phyloP scores from a whole-genome alignment of 768 basidiomycete species.

The Lactarius tabidus region DNA sequence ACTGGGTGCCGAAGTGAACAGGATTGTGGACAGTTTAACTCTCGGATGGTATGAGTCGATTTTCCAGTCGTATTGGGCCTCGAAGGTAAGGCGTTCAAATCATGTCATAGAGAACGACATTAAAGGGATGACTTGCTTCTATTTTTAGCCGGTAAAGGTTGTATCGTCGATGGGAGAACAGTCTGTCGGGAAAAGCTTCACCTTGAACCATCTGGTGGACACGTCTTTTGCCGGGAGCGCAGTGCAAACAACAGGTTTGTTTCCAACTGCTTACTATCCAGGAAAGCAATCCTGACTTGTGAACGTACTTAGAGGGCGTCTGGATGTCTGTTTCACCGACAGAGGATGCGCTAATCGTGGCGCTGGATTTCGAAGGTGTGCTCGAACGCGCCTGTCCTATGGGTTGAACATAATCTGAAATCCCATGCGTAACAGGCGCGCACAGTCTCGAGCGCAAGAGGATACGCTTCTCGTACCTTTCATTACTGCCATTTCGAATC shows the following conservation, averaged over 20 bases:
- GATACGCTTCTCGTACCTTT: conserved; percentile 61
- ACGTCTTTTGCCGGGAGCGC: conserved; percentile 65
- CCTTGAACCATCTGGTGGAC: conserved; percentile 57
- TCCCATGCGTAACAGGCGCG: conserved; percentile 39
- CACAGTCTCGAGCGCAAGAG: conserved; percentile 66
- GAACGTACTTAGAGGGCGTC: conserved; percentile 43
- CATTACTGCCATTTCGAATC: conserved; percentile 61
- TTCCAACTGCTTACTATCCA: neutral
- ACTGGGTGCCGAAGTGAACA: conserved; percentile 55
- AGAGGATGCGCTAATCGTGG: conserved; percentile 48
- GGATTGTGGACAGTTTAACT: conserved; percentile 51
- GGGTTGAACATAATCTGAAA: neutral
- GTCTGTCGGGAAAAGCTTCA: conserved; percentile 59
- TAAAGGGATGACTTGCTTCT: neutral
- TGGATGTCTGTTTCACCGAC: conserved; percentile 70
- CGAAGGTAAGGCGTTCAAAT: conserved; percentile 37
- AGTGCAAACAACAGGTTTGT: conserved; percentile 51
- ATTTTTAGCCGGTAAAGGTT: conserved; percentile 54
- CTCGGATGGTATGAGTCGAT: conserved; percentile 66
- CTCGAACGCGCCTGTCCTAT: neutral
- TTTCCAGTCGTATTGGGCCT: conserved; percentile 59
- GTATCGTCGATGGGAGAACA: conserved; percentile 70
- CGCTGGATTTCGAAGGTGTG: conserved; percentile 61
- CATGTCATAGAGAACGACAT: neutral
- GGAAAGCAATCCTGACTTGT: neutral